Percentiles rank a stretch among this genome's conserved stretches.
Conservation (phyloP, 768 basidiomycete genomes). For the Pleurotus tuber-regium region DNA sequence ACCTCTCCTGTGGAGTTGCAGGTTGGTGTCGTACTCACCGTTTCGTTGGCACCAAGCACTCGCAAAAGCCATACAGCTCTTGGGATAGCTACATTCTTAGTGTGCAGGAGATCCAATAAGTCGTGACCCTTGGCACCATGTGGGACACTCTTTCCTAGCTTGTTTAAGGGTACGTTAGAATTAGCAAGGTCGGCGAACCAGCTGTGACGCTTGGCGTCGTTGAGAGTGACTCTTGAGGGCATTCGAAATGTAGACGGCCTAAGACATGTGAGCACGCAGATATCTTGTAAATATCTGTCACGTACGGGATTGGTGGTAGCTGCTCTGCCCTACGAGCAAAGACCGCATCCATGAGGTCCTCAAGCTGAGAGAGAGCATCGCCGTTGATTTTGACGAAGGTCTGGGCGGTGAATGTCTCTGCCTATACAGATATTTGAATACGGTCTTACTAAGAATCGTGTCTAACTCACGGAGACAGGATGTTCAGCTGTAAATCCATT, state of each 20-base stretch:
- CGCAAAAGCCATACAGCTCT: slow-evolving; percentile 88
- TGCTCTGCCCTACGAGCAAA: slow-evolving; percentile 60
- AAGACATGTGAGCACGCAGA: background rate
- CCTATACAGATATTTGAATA: slow-evolving; percentile 31
- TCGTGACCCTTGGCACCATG: slow-evolving; percentile 86
- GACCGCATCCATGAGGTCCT: slow-evolving; percentile 76
- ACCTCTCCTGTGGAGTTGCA: too few relatives aligned
- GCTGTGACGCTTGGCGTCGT: slow-evolving; percentile 72
- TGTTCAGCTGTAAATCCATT: slow-evolving; percentile 56
- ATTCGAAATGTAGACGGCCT: slow-evolving; percentile 73
- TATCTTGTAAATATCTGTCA: slow-evolving; percentile 11
- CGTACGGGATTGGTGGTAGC: slow-evolving; percentile 64
- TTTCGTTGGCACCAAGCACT: slow-evolving; percentile 86
- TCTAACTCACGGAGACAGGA: slow-evolving; percentile 57
- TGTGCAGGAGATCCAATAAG: slow-evolving; percentile 74
- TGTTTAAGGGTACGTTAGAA: slow-evolving; percentile 74
- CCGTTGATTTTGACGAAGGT: slow-evolving; percentile 50
- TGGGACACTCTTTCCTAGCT: slow-evolving; percentile 81
- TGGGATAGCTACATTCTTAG: slow-evolving; percentile 72
- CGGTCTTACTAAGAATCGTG: background rate
- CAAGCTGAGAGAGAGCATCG: slow-evolving; percentile 56
- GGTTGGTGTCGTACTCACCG: slow-evolving; percentile 50
- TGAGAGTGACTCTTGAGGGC: slow-evolving; percentile 79
- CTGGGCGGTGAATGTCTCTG: slow-evolving; percentile 62
- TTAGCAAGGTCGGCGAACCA: slow-evolving; percentile 87